These are phyloP conservation scores for Cystofilobasidium bisporidii DNA, from an alignment of 768 basidiomycete genomes.

Conservation along the genomic window DNA sequence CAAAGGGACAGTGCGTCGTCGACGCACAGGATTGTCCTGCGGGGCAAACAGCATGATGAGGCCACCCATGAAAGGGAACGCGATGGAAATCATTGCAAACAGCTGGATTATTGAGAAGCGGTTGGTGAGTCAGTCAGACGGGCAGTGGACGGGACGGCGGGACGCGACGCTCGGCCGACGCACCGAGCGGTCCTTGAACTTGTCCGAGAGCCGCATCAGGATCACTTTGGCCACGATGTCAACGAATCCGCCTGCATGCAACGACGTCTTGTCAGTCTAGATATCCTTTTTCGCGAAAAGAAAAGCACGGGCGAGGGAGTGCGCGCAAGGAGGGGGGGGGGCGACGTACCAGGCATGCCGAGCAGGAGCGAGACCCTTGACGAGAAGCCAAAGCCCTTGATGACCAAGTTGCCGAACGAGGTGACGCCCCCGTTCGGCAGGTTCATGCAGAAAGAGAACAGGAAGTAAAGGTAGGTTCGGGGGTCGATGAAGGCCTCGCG, in stretches of 20 bases:
- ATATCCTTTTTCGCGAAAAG: too few species aligned
- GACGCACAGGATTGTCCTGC: constrained; percentile 21
- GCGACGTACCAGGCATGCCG: constrained; percentile 1
- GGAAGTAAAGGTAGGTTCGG: constrained; percentile 23
- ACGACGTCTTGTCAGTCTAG: too few species aligned
- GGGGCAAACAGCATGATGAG: constrained; percentile 30
- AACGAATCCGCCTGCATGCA: neutral
- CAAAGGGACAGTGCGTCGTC: neutral
- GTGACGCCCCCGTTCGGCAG: constrained; percentile 22
- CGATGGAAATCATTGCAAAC: constrained; percentile 29
- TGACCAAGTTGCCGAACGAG: neutral
- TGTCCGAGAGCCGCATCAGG: constrained; percentile 31
- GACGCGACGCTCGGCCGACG: too few species aligned
- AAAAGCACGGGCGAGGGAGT: too few species aligned
- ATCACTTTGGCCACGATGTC: constrained; percentile 15
- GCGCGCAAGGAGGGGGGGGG: too few species aligned
- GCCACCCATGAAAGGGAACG: constrained; percentile 30
- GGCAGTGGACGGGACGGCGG: too few species aligned
- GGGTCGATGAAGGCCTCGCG: constrained; percentile 27
- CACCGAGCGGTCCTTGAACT: constrained; percentile 30
- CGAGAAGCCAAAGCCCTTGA: neutral
- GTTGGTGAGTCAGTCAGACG: too few species aligned
- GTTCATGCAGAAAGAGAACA: constrained; percentile 25
- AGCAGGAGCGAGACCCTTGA: neutral
- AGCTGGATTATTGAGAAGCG: too few species aligned